A percentile compares a stretch with the other conserved stretches of the same genome.
Evolutionary conservation across 2,329 filamentous ascomycete genomes (phyloP).

Genomic region (Phyllosticta paracitricarpa): DNA sequence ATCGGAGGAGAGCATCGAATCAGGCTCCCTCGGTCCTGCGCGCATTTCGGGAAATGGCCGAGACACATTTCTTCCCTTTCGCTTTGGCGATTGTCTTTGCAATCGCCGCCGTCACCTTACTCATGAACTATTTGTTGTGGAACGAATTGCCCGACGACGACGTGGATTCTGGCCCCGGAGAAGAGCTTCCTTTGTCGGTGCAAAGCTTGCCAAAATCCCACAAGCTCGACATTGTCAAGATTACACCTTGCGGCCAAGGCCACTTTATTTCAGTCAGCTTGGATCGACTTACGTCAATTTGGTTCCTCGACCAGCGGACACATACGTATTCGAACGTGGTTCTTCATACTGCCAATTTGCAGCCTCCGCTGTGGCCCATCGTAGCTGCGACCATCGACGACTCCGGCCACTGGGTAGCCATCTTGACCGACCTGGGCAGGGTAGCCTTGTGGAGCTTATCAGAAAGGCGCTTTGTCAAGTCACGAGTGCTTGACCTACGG

Average conservation of each 20-base stretch:
- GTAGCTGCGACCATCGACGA: slow-evolving; percentile 56
- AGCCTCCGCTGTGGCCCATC: slow-evolving; percentile 35
- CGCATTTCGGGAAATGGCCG: slow-evolving; percentile 36
- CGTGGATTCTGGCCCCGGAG: slow-evolving; percentile 36
- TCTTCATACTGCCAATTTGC: slow-evolving; percentile 23
- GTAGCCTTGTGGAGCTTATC: slow-evolving; percentile 56
- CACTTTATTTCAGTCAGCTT: slow-evolving; percentile 60
- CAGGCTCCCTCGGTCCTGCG: slow-evolving; percentile 43
- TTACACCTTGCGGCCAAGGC: slow-evolving; percentile 53
- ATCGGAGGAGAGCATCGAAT: slow-evolving; percentile 48
- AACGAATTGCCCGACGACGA: slow-evolving; percentile 42
- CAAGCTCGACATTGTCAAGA: slow-evolving; percentile 56
- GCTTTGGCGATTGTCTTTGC: slow-evolving; percentile 53
- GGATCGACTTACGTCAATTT: slow-evolving; percentile 58
- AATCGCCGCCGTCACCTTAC: slow-evolving; percentile 54
- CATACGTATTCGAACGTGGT: slow-evolving; percentile 21
- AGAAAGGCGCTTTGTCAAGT: slow-evolving; percentile 47
- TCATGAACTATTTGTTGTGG: slow-evolving; percentile 67
- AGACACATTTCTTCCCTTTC: slow-evolving; percentile 62
- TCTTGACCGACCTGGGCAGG: slow-evolving; percentile 49
- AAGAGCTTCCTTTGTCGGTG: slow-evolving; percentile 47
- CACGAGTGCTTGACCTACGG: slow-evolving; percentile 44
- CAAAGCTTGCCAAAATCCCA: slow-evolving; percentile 55
- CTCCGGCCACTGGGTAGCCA: slow-evolving; percentile 54
- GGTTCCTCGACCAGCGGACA: slow-evolving; percentile 31